Conservation (phyloP, 371 early-diverging fungal species). For the Mucor velutinosus region DNA sequence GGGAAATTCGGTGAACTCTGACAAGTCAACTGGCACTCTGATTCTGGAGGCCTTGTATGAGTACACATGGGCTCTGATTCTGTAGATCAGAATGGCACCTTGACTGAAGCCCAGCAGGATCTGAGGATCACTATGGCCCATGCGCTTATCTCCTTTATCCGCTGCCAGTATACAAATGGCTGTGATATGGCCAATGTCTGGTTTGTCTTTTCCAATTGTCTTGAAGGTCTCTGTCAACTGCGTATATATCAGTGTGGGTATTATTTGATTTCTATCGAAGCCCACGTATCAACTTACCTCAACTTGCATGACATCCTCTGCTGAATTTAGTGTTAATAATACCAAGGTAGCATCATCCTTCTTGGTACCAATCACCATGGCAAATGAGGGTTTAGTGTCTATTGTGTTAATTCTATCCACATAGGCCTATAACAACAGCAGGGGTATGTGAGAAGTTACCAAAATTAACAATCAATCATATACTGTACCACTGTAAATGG, state of each 20-base stretch:
- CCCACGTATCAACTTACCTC: neutral
- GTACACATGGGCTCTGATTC: slow-evolving; percentile 17
- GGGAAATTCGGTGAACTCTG: slow-evolving; percentile 20
- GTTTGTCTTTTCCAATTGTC: neutral
- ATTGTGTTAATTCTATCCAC: neutral
- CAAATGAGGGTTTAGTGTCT: neutral
- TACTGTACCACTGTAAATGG: slow-evolving; percentile 16
- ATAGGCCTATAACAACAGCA: slow-evolving; percentile 1
- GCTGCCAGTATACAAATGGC: slow-evolving; percentile 18
- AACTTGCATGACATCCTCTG: neutral
- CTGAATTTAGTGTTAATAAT: neutral
- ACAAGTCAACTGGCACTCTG: slow-evolving; percentile 14
- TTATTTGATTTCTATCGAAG: neutral
- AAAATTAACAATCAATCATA: neutral
- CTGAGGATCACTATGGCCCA: slow-evolving; percentile 23
- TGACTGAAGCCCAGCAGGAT: slow-evolving; percentile 13
- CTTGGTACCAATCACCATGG: neutral
- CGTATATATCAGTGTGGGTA: neutral
- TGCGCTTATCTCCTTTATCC: slow-evolving; percentile 15
- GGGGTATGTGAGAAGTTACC: neutral
- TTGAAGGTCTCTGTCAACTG: slow-evolving; percentile 2
- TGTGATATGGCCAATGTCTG: slow-evolving; percentile 13
- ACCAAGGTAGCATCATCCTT: slow-evolving; percentile 2
- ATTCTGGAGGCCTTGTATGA: slow-evolving; percentile 11
- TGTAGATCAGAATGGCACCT: slow-evolving; percentile 11